Evolutionary conservation across 2,329 filamentous ascomycete genomes (phyloP).

Genomic region (Alternaria burnsii): DNA sequence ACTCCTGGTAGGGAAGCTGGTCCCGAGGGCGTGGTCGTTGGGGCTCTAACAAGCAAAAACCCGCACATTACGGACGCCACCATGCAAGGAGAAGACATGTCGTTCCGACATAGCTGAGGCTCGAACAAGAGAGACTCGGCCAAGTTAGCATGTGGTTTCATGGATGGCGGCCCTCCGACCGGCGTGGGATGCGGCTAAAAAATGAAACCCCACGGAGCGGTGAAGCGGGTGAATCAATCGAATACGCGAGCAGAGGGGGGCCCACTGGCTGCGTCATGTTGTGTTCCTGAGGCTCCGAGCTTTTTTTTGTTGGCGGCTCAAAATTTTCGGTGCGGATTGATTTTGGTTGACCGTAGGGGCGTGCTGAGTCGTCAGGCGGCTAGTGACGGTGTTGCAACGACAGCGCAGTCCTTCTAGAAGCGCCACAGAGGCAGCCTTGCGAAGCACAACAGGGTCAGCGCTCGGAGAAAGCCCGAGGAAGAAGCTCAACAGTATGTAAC

Average conservation of each 20-base stretch:
- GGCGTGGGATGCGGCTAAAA: slow-evolving; percentile 39
- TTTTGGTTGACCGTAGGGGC: slow-evolving; percentile 26
- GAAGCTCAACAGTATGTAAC: slow-evolving; percentile 27
- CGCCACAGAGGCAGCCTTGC: slow-evolving; percentile 26
- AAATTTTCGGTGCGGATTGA: slow-evolving; percentile 25
- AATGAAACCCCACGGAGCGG: slow-evolving; percentile 42
- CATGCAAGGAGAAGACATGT: slow-evolving; percentile 19
- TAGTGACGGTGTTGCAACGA: slow-evolving; percentile 28
- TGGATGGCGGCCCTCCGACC: slow-evolving; percentile 9
- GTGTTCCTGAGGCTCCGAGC: slow-evolving; percentile 25
- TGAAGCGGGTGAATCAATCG: slow-evolving; percentile 36
- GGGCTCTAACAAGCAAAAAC: slow-evolving; percentile 5
- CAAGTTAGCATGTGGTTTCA: slow-evolving; percentile 19
- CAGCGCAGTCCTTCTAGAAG: slow-evolving; percentile 27
- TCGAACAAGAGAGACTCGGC: slow-evolving; percentile 11
- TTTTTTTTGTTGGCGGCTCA: slow-evolving; percentile 25
- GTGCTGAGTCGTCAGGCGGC: slow-evolving; percentile 36
- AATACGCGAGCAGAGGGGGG: slow-evolving; percentile 10
- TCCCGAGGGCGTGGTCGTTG: slow-evolving; percentile 15
- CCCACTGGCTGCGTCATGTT: slow-evolving; percentile 38
- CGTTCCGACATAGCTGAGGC: slow-evolving; percentile 12
- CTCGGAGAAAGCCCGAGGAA: slow-evolving; percentile 16
- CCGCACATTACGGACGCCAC: slow-evolving; percentile 8
- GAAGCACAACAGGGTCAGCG: slow-evolving; percentile 13
- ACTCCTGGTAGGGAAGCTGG: not conserved